Evolutionary conservation across 805 yeast species (phyloP), one percentile per base, ranked within the genome.

Genomic region (Spencermartinsiella europaea): DNA sequence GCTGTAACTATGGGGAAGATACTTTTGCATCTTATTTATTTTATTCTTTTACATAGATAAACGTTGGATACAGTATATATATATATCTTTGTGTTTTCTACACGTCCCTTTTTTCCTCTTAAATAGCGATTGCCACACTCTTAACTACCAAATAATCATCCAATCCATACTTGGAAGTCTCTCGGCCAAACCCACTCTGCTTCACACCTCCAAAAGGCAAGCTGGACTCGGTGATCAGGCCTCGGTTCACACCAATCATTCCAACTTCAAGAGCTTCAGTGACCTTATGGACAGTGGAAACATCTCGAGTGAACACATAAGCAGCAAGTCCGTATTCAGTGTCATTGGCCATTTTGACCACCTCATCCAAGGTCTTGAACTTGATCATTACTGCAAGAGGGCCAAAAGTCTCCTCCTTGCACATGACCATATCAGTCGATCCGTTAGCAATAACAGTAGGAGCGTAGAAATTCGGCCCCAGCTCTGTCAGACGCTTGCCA

Each of bases 241-340:
- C 93, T 8, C 88, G 78, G 66, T 86, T 86, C 47, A 79, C 80
- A 36, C 93, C 93, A 44, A 86, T 75, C 95, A 86, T 86, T 40
- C 95, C 95, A 22, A 74, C 79, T 53, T 86, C 79, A 44, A 86
- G 70, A 21, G 71, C 77, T 64, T 83, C 89, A 27, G 85, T 80
- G 5, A 83, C 77, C 46, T 74, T 70, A 64, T 80, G 73, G 5
- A 81, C 70, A 40, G 80, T 72, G 41, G 69, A 61, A 46, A 79
- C 62, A 62, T 82, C 75, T 44, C 70, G 62, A 17, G 89, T 74
- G 69, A 63, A 85, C 64, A 86, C 76, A 62, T 86, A 86, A 14
- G 86, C 86, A 2, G 93, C 91, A 44, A 85, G 73, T 16, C 95
- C 95, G 36, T 79, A 85, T 10, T 76, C 80, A 7, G 81, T 76